These are phyloP conservation scores for Isoetes engelmannii DNA, from an alignment of 83 land plant genomes.

Conservation along the genomic window DNA sequence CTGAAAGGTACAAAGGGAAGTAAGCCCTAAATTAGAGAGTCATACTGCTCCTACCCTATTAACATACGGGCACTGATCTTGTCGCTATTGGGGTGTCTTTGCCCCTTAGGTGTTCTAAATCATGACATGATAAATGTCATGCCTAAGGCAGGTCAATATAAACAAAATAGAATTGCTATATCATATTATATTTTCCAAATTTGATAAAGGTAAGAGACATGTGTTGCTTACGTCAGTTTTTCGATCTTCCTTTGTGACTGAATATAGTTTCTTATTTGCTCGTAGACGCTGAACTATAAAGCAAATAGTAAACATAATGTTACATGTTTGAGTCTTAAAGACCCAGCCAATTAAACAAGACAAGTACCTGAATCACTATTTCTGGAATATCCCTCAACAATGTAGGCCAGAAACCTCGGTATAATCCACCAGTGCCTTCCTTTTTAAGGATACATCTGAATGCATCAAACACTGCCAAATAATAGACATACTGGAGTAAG, in stretches of 20 bases:
- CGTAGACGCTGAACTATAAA: constrained; percentile 24
- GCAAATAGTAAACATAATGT: not conserved
- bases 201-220: not conserved
- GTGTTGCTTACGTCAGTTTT: constrained; percentile 18
- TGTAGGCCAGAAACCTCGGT: constrained; percentile 28
- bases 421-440: constrained; percentile 25
- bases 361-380: constrained; percentile 20
- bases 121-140: too few species aligned
- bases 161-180: too few species aligned
- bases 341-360: not conserved
- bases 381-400: constrained; percentile 25
- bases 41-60: too few species aligned
- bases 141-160: too few species aligned
- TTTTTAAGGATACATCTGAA: constrained; percentile 17
- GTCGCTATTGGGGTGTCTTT: too few species aligned
- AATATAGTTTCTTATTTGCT: constrained; percentile 13
- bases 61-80: too few species aligned
- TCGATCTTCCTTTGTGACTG: constrained; percentile 19
- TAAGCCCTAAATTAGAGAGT: too few species aligned
- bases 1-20: too few species aligned
- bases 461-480: constrained; percentile 20
- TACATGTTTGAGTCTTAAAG: not conserved
- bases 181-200: too few species aligned
- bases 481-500: not conserved
- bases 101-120: too few species aligned